Evolutionary conservation across 2,329 filamentous ascomycete genomes (phyloP).

Genomic region (Thielaviopsis populi): DNA sequence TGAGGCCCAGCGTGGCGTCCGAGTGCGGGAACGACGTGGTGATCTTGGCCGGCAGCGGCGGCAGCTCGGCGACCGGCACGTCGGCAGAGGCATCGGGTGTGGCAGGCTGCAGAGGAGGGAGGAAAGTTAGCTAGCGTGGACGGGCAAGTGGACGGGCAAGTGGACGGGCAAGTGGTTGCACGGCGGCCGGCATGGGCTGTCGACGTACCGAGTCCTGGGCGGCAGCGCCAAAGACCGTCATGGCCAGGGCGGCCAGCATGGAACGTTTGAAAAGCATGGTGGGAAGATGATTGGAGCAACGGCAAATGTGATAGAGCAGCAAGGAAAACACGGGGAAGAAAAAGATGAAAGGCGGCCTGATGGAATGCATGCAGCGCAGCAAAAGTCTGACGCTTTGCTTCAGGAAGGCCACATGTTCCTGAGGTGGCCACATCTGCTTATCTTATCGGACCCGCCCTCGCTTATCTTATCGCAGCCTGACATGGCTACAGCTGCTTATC

Average conservation of each 20-base stretch:
- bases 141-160: not conserved
- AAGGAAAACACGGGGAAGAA: not conserved
- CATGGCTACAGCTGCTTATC: too few relatives aligned
- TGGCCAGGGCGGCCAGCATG: constrained; percentile 54
- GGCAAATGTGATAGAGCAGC: constrained; percentile 14
- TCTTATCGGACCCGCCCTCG: not conserved
- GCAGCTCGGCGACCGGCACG: constrained; percentile 3
- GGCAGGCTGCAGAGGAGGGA: constrained; percentile 13
- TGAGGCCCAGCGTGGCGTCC: constrained; percentile 76
- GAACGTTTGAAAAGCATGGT: constrained; percentile 64
- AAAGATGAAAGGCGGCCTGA: not conserved
- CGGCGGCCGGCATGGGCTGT: too few relatives aligned
- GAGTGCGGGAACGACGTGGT: constrained; percentile 50
- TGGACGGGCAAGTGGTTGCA: not conserved
- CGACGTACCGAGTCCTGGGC: constrained; percentile 25
- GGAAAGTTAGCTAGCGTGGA: not conserved
- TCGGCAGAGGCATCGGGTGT: constrained; percentile 11
- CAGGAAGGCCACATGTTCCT: constrained; percentile 15
- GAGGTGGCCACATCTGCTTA: constrained; percentile 1
- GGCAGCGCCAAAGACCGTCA: constrained; percentile 50
- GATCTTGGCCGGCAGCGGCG: constrained; percentile 25
- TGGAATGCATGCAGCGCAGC: too few relatives aligned
- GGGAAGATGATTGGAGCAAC: constrained; percentile 17
- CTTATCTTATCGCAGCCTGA: not conserved
- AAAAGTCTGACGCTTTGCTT: not conserved